A percentile compares a stretch with the other conserved stretches of the same genome.
These are phyloP conservation scores for Vitis vinifera DNA, from an alignment of 164 flowering plant genomes.

Conservation along the genomic window ASM3070453v1 NC_081814.1:26501001-26501500, in stretches of 20 bases:
- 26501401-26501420: conserved; percentile 4
- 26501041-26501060: background rate
- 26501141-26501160: conserved; percentile 10
- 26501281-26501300: conserved; percentile 31
- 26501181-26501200: background rate
- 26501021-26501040: background rate
- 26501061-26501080: no score
- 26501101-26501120: conserved; percentile 1
- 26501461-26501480: no score
- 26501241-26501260: conserved; percentile 28
- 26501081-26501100: background rate
- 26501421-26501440: background rate
- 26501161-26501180: conserved; percentile 9
- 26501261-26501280: conserved; percentile 19
- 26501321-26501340: conserved; percentile 29
- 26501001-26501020: background rate
- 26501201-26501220: conserved; percentile 18
- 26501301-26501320: conserved; percentile 24
- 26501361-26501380: conserved; percentile 20
- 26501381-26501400: conserved; percentile 23
- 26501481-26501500: no score
- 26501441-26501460: background rate
- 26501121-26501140: conserved; percentile 16
- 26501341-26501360: conserved; percentile 25
- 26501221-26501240: conserved; percentile 22